phyloP scores from a whole-genome alignment of 768 basidiomycete species.

The Daedalea quercina region DNA sequence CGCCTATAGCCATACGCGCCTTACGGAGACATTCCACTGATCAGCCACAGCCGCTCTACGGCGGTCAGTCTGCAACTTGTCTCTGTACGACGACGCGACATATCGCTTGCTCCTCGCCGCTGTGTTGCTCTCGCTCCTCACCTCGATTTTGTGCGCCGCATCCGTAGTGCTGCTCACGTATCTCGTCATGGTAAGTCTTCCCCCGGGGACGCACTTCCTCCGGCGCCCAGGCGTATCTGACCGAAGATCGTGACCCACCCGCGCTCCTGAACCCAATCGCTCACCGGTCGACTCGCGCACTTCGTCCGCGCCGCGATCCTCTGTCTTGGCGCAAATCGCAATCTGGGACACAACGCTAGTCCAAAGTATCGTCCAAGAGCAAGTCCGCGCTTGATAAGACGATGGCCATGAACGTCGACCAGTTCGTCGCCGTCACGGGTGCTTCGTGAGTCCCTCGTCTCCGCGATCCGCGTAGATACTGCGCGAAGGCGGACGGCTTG shows the following conservation, averaged over 20 bases:
- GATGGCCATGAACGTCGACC: slow-evolving; percentile 41
- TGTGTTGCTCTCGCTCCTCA: too few relatives aligned
- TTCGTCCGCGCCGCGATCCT: not conserved
- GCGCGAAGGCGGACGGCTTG: too few relatives aligned
- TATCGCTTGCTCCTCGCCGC: too few relatives aligned
- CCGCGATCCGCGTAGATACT: not conserved
- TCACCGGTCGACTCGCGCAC: not conserved
- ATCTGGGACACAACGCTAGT: not conserved
- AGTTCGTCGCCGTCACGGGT: slow-evolving; percentile 65
- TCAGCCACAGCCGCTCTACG: too few relatives aligned
- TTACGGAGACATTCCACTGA: too few relatives aligned
- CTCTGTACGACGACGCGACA: too few relatives aligned
- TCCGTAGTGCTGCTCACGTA: not conserved
- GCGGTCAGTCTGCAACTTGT: too few relatives aligned
- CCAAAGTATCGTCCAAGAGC: slow-evolving; percentile 1
- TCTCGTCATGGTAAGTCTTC: not conserved
- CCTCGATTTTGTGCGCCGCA: not conserved
- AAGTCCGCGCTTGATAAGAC: slow-evolving; percentile 10
- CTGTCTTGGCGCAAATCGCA: not conserved
- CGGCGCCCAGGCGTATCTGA: not conserved
- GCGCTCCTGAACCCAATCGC: not conserved
- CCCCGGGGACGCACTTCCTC: not conserved
- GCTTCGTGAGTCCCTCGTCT: slow-evolving; percentile 46
- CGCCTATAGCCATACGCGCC: too few relatives aligned
- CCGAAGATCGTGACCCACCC: not conserved